A percentile compares a stretch with the other conserved stretches of the same genome.
These are phyloP conservation scores for Verticillium zaregamsianum DNA, from an alignment of 2,329 filamentous ascomycete species.

Conservation along the genomic window DNA sequence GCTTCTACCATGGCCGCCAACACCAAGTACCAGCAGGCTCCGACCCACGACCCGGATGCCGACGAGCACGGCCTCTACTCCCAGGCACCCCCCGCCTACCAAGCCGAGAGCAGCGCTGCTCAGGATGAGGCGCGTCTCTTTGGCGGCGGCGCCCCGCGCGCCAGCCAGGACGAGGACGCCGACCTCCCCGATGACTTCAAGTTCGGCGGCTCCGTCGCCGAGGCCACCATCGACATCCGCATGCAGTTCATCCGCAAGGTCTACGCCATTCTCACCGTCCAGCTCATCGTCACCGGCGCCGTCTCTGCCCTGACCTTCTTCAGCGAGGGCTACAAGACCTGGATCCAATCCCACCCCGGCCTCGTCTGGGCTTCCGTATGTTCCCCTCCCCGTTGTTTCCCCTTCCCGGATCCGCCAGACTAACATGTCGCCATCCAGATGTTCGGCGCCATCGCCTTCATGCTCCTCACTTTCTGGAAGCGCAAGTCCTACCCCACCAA, in stretches of 20 bases:
- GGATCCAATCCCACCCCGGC: constrained; percentile 81
- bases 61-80: constrained; percentile 56
- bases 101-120: constrained; percentile 47
- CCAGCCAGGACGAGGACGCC: constrained; percentile 63
- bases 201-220: constrained; percentile 90
- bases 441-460: constrained; percentile 77
- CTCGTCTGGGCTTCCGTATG: constrained; percentile 79
- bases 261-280: constrained; percentile 94
- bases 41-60: constrained; percentile 82
- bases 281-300: constrained; percentile 78
- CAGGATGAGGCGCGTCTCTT: constrained; percentile 55
- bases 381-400: constrained; percentile 11
- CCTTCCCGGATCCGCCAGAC: constrained; percentile 2
- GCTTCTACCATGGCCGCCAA: constrained; percentile 59
- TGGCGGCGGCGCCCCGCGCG: constrained; percentile 64
- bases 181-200: constrained; percentile 98
- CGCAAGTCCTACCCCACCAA: constrained; percentile 94
- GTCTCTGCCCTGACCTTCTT: constrained; percentile 85
- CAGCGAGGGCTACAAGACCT: constrained; percentile 70
- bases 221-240: constrained; percentile 90
- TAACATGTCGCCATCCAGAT: constrained; percentile 40
- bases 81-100: constrained; percentile 81
- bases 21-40: constrained; percentile 77
- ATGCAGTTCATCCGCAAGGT: constrained; percentile 98
- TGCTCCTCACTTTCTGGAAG: constrained; percentile 91